phyloP scores from a whole-genome alignment of 2,329 filamentous ascomycete species.

The Aspergillus carbonarius region DNA sequence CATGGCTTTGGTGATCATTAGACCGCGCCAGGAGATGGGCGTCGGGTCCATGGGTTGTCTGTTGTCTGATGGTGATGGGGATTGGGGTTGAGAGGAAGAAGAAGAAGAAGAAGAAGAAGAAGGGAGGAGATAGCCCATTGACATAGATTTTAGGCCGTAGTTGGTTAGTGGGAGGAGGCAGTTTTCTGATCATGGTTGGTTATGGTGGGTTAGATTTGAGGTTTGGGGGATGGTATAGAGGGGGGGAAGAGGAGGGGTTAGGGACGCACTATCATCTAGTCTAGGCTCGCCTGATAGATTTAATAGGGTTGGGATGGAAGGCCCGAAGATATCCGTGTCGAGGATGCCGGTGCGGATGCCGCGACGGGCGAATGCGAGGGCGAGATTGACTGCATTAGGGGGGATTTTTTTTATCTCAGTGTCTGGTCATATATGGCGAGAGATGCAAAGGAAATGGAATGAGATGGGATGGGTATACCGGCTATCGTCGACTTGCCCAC shows the following conservation, averaged over 20 bases:
- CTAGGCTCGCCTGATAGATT: constrained; percentile 77
- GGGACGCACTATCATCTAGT: constrained; percentile 66
- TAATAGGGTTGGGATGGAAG: constrained; percentile 87
- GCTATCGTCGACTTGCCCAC: constrained; percentile 95
- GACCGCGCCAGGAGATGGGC: constrained; percentile 89
- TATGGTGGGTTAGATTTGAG: no score
- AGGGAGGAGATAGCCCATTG: constrained; percentile 65
- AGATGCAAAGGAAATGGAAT: no score
- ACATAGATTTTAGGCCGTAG: constrained; percentile 97
- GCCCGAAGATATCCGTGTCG: constrained; percentile 95
- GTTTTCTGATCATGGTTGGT: constrained; percentile 28
- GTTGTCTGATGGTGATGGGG: constrained; percentile 24
- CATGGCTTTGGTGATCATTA: constrained; percentile 97
- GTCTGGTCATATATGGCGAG: neutral
- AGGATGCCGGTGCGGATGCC: constrained; percentile 84
- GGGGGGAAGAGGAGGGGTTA: neutral
- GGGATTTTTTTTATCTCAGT: neutral
- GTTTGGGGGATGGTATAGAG: neutral
- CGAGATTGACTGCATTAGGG: constrained; percentile 67
- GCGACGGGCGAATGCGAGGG: constrained; percentile 77
- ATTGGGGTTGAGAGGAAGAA: no score
- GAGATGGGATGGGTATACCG: constrained; percentile 42
- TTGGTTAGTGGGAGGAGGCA: constrained; percentile 83
- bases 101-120: neutral
- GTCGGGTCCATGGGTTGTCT: constrained; percentile 51